Base-by-base conservation (phyloP, 768 basidiomycete genomes). In the Fibroporia radiculosa region DNA sequence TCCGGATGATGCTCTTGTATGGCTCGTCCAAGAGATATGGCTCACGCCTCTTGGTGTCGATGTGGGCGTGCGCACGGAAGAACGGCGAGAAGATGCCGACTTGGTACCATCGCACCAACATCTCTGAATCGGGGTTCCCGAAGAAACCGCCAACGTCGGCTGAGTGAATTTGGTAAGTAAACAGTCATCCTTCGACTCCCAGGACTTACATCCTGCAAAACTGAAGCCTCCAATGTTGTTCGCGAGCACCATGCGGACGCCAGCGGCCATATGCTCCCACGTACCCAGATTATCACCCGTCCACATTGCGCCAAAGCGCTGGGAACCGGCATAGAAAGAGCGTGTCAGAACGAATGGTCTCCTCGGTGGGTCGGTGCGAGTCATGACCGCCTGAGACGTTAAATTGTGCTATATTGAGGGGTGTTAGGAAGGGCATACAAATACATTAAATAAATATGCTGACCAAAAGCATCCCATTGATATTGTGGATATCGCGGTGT, bases 111-210 rank as follows among this genome's bases (percentile, higher is more conserved):
- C 96, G 75, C 7, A 93, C 83, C 26, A 99, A 79, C 81, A 98
- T 91, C 58, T 98, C 96, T 0, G 85, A 75, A 35, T 84, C 80
- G 0, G 96, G 93, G 63, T 98, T 93, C 14, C 95, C 93, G 59
- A 98, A 98, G 82, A 98, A 99, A 13, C 96, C 96, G 16, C 96
- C 95, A 42, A 98, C 93, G 56, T 99, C 96, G 49, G 96, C 95
- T 98, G 52, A 26, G 42, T 31, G 27, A 37, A 44, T 40, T 47
- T 47, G 40, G 40, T 48, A 14, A 48, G 38, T 36, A 16, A 45
- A 20, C 20, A 1, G 10, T 19, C 49, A 36, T 40, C 25, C 16
- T 16, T 18, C 16, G 7, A 23, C 31, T 37, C 29, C 38, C 22
- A 25, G 34, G 11, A 68, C 92, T 58, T 61, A 96, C 93, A 84